phyloP scores from a whole-genome alignment of 225 moss, liverwort and hornwort genomes.

The Neckera pumila region DNA sequence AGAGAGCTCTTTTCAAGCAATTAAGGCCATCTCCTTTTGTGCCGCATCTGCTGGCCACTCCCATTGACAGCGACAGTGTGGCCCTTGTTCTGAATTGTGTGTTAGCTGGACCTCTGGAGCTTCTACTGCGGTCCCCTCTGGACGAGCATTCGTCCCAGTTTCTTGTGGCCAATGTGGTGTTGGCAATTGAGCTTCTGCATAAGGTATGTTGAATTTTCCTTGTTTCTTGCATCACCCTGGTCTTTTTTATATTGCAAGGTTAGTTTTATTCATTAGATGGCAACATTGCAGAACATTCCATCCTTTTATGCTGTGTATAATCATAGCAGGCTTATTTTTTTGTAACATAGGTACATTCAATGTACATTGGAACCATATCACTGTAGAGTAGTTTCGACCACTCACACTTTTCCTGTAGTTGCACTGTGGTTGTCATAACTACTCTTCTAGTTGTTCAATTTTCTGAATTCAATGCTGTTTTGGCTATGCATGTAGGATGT shows the following conservation, averaged over 20 bases:
- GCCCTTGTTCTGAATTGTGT: conserved; percentile 50
- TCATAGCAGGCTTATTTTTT: neutral
- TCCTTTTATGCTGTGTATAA: neutral
- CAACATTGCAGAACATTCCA: neutral
- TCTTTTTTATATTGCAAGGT: neutral
- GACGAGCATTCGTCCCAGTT: conserved; percentile 34
- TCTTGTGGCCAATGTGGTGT: conserved; percentile 32
- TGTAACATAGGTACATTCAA: neutral
- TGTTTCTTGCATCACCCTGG: neutral
- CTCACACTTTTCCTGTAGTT: neutral
- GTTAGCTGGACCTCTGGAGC: conserved; percentile 45
- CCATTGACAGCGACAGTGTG: conserved; percentile 45
- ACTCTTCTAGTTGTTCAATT: too few species aligned
- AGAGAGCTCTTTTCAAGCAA: conserved; percentile 40
- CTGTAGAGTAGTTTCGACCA: neutral
- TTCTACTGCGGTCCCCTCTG: conserved; percentile 40
- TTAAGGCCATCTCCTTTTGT: conserved; percentile 47
- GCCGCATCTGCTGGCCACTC: conserved; percentile 51
- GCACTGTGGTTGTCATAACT: neutral
- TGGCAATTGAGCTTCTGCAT: conserved; percentile 48
- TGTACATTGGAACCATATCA: neutral
- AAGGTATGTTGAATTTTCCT: conserved; percentile 2
- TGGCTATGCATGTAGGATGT: too few species aligned
- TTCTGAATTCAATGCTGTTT: too few species aligned
- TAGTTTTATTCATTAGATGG: neutral